Percentiles rank a stretch among this genome's conserved stretches.
Evolutionary conservation across 106 monocot genomes (phyloP).

Genomic region (Allium fistulosum): DNA sequence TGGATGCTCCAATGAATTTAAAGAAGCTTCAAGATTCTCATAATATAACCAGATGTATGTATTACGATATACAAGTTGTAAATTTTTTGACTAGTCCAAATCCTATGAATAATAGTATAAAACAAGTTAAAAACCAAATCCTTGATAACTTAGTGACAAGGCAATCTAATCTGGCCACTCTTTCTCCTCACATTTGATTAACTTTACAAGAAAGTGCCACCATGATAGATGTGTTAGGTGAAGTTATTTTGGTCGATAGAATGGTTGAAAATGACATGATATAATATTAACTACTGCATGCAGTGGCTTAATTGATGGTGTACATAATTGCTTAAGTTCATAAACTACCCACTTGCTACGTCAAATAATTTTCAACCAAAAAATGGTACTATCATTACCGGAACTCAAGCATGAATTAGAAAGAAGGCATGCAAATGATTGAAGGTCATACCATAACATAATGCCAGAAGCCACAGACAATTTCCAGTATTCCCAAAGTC

Average conservation of each 20-base stretch:
- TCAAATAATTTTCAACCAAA: neutral
- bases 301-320: neutral
- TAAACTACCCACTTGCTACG: neutral
- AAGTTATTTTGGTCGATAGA: neutral
- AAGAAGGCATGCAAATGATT: neutral
- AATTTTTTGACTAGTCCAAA: too few species aligned
- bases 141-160: too few species aligned
- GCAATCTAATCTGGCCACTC: too few species aligned
- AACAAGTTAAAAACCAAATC: too few species aligned
- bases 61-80: too few species aligned
- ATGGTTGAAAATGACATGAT: neutral
- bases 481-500: constrained; percentile 20
- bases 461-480: constrained; percentile 26
- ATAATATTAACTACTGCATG: neutral
- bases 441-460: constrained; percentile 21
- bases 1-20: too few species aligned
- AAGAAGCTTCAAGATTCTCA: too few species aligned
- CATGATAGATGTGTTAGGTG: too few species aligned
- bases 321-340: neutral
- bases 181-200: too few species aligned
- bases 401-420: neutral
- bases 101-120: too few species aligned
- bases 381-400: neutral
- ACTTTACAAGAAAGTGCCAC: too few species aligned
- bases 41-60: too few species aligned